Evolutionary conservation across 768 basidiomycete genomes (phyloP).

Genomic region (Cubamyces lactineus): DNA sequence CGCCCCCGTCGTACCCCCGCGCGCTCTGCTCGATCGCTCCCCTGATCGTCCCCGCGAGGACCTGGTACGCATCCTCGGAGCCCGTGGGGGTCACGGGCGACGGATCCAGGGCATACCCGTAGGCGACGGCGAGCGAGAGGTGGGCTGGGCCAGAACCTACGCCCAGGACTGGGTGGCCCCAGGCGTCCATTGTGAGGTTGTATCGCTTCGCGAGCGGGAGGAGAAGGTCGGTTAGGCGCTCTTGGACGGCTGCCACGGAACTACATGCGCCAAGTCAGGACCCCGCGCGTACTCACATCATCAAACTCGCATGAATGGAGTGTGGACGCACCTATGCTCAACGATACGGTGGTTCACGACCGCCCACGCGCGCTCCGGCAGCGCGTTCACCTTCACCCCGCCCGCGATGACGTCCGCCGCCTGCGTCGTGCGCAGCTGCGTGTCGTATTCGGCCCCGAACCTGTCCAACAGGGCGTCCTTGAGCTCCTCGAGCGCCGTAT

Average conservation of each 20-base stretch:
- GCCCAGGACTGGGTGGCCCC: slow-evolving; percentile 48
- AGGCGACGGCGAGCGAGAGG: slow-evolving; percentile 54
- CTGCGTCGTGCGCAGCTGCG: slow-evolving; percentile 70
- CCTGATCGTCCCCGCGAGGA: slow-evolving; percentile 41
- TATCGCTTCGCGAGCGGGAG: slow-evolving; percentile 63
- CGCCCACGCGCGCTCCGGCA: slow-evolving; percentile 76
- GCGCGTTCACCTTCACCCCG: slow-evolving; percentile 56
- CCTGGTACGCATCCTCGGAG: slow-evolving; percentile 32
- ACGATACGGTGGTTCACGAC: slow-evolving; percentile 76
- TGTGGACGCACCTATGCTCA: slow-evolving; percentile 24
- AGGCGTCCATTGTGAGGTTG: slow-evolving; percentile 64
- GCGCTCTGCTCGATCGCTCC: slow-evolving; percentile 21
- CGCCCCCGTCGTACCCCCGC: slow-evolving; percentile 13
- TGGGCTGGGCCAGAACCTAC: slow-evolving; percentile 42
- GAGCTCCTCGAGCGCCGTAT: slow-evolving; percentile 49
- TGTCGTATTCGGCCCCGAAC: slow-evolving; percentile 33
- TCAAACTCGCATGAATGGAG: not conserved
- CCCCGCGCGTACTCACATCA: slow-evolving; percentile 20
- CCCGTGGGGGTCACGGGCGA: slow-evolving; percentile 59
- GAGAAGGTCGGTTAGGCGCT: slow-evolving; percentile 52
- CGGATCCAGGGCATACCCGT: slow-evolving; percentile 57
- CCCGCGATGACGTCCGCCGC: slow-evolving; percentile 65
- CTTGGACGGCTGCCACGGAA: slow-evolving; percentile 45
- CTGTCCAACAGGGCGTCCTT: slow-evolving; percentile 45
- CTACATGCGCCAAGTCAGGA: slow-evolving; percentile 35